phyloP scores from a whole-genome alignment of 805 yeast genomes.

The Spathaspora hagerdaliae region DNA sequence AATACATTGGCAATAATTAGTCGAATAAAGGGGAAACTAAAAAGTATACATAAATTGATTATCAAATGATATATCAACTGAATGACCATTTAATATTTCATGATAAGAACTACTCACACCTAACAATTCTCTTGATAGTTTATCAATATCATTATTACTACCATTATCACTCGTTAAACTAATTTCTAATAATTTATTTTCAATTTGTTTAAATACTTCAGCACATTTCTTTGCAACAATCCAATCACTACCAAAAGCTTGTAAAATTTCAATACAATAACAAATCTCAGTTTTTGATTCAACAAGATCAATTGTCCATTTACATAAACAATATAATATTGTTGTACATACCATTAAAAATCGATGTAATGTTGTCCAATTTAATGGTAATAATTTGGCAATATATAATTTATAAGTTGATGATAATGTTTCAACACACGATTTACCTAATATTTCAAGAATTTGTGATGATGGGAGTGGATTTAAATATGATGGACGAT shows the following conservation, averaged over 20 bases:
- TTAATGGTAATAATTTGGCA: constrained; percentile 41
- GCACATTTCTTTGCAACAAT: constrained; percentile 42
- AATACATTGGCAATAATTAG: background rate
- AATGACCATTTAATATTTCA: constrained; percentile 43
- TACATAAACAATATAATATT: constrained; percentile 43
- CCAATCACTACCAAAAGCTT: constrained; percentile 46
- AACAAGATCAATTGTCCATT: constrained; percentile 42
- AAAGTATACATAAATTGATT: constrained; percentile 16
- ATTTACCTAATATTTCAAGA: constrained; percentile 40
- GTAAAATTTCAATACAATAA: constrained; percentile 42
- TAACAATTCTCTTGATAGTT: constrained; percentile 35
- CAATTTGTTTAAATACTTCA: constrained; percentile 40
- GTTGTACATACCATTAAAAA: constrained; percentile 46
- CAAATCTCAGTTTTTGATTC: constrained; percentile 45
- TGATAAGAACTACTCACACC: constrained; percentile 45
- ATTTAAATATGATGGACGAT: constrained; percentile 46
- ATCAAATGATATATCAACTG: constrained; percentile 43
- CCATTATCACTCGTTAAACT: constrained; percentile 27
- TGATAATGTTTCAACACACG: constrained; percentile 42
- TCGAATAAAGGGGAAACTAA: background rate
- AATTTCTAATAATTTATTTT: constrained; percentile 44
- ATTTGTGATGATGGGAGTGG: constrained; percentile 41
- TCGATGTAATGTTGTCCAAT: constrained; percentile 48
- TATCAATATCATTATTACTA: constrained; percentile 27
- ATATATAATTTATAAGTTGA: constrained; percentile 44